Conservation (phyloP, 345 rosid genomes). For the Brassica incana region DNA sequence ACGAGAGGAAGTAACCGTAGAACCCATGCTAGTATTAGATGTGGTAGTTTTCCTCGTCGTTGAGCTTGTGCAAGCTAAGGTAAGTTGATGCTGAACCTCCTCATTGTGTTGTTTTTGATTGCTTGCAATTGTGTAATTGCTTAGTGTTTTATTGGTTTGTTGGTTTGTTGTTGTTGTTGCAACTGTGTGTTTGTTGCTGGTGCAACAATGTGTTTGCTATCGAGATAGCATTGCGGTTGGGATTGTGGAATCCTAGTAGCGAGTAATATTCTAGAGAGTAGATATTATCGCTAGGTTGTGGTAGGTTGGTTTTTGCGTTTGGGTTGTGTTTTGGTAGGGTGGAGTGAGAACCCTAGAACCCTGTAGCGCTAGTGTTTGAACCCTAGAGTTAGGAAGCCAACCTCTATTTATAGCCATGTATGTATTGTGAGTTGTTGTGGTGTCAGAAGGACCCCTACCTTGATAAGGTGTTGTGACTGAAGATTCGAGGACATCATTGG, state of each 20-base stretch:
- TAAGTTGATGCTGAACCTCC: background rate
- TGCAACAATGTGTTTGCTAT: background rate
- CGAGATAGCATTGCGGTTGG: background rate
- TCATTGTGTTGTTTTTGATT: background rate
- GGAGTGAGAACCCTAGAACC: background rate
- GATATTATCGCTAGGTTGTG: background rate
- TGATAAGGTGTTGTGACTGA: background rate
- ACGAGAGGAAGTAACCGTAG: background rate
- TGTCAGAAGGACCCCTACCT: background rate
- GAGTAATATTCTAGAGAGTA: background rate
- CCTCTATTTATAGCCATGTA: background rate
- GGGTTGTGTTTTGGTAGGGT: background rate
- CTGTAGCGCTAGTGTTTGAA: background rate
- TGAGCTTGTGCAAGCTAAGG: background rate
- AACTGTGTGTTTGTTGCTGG: background rate
- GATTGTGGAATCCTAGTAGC: background rate
- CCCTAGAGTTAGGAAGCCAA: background rate
- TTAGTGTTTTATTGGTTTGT: background rate
- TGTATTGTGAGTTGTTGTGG: background rate
- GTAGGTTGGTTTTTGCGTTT: background rate
- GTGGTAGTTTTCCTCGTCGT: background rate
- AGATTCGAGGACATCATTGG: too few species aligned
- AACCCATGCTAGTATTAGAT: background rate
- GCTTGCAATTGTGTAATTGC: background rate
- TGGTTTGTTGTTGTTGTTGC: background rate